Evolutionary conservation across 2,329 filamentous ascomycete genomes (phyloP).

Genomic region (Pseudonectria foliicola): DNA sequence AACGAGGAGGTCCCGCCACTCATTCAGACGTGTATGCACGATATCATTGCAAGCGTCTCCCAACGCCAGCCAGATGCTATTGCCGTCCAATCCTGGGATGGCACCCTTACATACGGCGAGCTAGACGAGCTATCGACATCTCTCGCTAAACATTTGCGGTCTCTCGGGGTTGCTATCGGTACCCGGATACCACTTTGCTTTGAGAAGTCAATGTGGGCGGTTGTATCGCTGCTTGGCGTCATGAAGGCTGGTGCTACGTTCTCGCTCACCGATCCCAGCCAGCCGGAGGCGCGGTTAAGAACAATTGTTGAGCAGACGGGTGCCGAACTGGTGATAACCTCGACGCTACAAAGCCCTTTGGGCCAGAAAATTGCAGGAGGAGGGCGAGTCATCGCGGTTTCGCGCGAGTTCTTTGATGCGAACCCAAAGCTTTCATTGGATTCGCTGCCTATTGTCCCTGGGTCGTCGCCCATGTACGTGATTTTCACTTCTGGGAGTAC

Average conservation of each 20-base stretch:
- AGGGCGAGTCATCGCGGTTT: conserved; percentile 28
- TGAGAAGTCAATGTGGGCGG: conserved; percentile 41
- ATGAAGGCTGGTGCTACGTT: conserved; percentile 44
- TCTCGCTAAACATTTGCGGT: conserved; percentile 33
- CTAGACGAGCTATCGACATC: conserved; percentile 35
- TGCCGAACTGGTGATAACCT: conserved; percentile 34
- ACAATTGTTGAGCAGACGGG: conserved; percentile 38
- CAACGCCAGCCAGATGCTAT: conserved; percentile 28
- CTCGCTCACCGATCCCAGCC: conserved; percentile 39
- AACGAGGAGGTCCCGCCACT: conserved; percentile 35
- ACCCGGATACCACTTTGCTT: conserved; percentile 43
- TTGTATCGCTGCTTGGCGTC: conserved; percentile 37
- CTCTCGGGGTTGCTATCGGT: conserved; percentile 31
- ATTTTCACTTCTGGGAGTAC: conserved; percentile 60
- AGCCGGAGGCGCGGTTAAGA: conserved; percentile 37
- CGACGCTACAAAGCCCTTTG: conserved; percentile 30
- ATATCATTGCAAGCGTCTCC: conserved; percentile 36
- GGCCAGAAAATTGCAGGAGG: conserved; percentile 30
- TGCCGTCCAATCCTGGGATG: conserved; percentile 45
- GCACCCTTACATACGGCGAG: conserved; percentile 38
- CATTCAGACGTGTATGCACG: conserved; percentile 38
- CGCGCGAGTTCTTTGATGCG: conserved; percentile 20
- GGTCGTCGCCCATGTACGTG: conserved; percentile 39
- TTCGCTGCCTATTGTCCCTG: conserved; percentile 30
- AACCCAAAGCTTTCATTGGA: conserved; percentile 7